These are phyloP conservation scores for Globisporangium acanthophoron DNA, from an alignment of 352 stramenopile species.

Conservation along the genomic window DNA sequence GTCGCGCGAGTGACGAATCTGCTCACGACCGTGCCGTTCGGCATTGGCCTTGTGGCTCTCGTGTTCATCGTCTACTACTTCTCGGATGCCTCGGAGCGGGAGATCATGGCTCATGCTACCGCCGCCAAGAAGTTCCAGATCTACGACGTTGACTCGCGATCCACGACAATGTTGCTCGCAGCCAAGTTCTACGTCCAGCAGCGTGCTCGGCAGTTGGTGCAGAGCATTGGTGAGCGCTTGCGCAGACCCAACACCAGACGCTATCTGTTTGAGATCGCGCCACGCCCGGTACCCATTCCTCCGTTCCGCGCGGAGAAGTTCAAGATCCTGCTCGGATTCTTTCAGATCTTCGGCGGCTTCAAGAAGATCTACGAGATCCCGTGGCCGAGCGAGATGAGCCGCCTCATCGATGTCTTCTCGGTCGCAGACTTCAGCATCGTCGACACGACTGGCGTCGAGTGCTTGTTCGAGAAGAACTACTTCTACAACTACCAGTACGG, in stretches of 20 bases:
- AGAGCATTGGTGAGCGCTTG: conserved; percentile 4
- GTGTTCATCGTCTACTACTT: conserved; percentile 42
- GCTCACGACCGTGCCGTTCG: conserved; percentile 38
- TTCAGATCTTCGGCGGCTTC: conserved; percentile 70
- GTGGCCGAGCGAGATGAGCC: conserved; percentile 53
- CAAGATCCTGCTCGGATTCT: conserved; percentile 75
- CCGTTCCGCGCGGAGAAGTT: conserved; percentile 60
- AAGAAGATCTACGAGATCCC: conserved; percentile 72
- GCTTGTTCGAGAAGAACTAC: conserved; percentile 57
- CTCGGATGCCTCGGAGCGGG: conserved; percentile 35
- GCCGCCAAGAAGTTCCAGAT: conserved; percentile 53
- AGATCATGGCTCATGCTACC: conserved; percentile 42
- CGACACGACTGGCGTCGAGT: conserved; percentile 59
- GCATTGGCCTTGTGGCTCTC: conserved; percentile 23
- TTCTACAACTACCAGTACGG: conserved; percentile 50
- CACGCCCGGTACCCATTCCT: conserved; percentile 13
- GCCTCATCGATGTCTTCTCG: conserved; percentile 61
- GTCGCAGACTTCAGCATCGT: conserved; percentile 67
- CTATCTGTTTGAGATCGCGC: conserved; percentile 41
- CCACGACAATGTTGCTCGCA: conserved; percentile 18
- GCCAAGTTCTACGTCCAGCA: conserved; percentile 22
- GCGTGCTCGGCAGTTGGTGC: conserved; percentile 13
- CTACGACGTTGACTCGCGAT: conserved; percentile 19
- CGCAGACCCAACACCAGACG: neutral
- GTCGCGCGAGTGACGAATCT: conserved; percentile 31